phyloP scores from a whole-genome alignment of 306 rosid genomes.

The Quercus berberidifolia region DNA sequence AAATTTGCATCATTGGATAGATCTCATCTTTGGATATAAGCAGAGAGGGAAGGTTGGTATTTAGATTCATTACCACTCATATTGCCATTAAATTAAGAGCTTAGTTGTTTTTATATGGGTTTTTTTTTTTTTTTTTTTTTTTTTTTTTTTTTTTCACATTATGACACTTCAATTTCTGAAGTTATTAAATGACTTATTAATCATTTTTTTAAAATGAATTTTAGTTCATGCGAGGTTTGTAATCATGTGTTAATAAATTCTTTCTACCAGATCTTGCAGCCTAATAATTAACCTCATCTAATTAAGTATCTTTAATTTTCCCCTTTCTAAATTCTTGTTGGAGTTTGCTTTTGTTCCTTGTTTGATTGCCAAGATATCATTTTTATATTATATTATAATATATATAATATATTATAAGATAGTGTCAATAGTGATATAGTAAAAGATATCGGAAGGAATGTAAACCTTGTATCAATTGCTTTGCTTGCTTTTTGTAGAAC shows the following conservation, averaged over 20 bases:
- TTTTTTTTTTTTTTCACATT: background rate
- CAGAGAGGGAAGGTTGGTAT: constrained; percentile 99
- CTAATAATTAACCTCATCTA: background rate
- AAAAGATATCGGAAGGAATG: too few species aligned
- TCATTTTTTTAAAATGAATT: background rate
- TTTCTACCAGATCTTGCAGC: background rate
- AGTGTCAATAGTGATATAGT: too few species aligned
- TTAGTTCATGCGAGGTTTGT: background rate
- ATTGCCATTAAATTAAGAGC: background rate
- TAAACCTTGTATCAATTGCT: too few species aligned
- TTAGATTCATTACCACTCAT: constrained; percentile 9
- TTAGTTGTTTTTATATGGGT: background rate
- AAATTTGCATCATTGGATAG: constrained; percentile 98
- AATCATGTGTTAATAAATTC: background rate
- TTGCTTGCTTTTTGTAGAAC: too few species aligned
- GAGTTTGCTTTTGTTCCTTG: too few species aligned
- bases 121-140: too few species aligned
- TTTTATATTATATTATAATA: too few species aligned
- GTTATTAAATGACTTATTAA: background rate
- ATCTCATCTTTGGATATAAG: constrained; percentile 93
- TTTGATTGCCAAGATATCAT: too few species aligned
- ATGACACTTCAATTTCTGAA: background rate
- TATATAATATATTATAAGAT: too few species aligned
- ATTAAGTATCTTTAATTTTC: too few species aligned
- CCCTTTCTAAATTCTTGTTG: too few species aligned